Conservation (phyloP, 352 stramenopile genomes). For the Phytophthora chlamydospora region DNA sequence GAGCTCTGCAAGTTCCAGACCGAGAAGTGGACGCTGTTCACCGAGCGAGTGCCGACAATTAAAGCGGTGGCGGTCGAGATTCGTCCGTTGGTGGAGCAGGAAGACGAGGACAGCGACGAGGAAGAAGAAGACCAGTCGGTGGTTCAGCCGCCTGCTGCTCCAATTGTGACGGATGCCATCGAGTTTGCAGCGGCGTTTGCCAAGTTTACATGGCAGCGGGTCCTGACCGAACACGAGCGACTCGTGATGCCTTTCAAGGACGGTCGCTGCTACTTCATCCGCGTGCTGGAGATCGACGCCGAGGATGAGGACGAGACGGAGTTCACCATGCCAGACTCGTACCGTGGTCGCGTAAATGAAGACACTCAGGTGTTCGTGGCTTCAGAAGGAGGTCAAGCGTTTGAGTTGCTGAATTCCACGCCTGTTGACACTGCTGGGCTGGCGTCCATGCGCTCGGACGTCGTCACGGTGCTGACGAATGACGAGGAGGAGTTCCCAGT, state of each 20-base stretch:
- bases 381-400: slow-evolving; percentile 48
- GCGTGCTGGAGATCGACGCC: slow-evolving; percentile 73
- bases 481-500: slow-evolving; percentile 91
- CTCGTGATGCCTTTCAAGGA: slow-evolving; percentile 63
- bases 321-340: slow-evolving; percentile 87
- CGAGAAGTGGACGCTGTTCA: slow-evolving; percentile 81
- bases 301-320: slow-evolving; percentile 79
- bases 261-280: slow-evolving; percentile 67
- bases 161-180: slow-evolving; percentile 51
- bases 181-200: slow-evolving; percentile 63
- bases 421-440: slow-evolving; percentile 34
- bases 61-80: slow-evolving; percentile 74
- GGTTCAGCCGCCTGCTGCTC: background rate
- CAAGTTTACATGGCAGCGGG: slow-evolving; percentile 58
- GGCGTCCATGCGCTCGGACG: slow-evolving; percentile 56
- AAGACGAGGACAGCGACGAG: slow-evolving; percentile 18
- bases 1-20: slow-evolving; percentile 77
- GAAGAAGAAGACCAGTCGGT: slow-evolving; percentile 16
- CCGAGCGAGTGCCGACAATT: slow-evolving; percentile 46
- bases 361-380: slow-evolving; percentile 66
- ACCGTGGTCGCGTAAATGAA: slow-evolving; percentile 69
- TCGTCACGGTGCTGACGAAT: slow-evolving; percentile 80
- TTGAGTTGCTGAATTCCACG: slow-evolving; percentile 50
- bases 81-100: slow-evolving; percentile 46
- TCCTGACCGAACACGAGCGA: slow-evolving; percentile 84